phyloP scores from a whole-genome alignment of 331 rosid species.

The Cucumis variabilis region DNA sequence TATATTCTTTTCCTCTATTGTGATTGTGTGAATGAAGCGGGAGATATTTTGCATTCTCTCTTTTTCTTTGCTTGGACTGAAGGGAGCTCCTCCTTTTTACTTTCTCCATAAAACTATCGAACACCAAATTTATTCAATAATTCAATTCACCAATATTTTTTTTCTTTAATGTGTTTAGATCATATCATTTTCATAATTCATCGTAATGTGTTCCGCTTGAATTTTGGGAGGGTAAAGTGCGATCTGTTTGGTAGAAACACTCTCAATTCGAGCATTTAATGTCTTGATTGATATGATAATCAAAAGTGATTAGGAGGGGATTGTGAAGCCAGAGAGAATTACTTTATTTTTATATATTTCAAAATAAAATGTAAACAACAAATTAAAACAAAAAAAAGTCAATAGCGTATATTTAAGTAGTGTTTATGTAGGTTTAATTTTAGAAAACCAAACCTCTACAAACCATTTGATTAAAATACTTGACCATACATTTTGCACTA shows the following conservation, averaged over 20 bases:
- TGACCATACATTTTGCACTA: not conserved
- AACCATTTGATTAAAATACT: not conserved
- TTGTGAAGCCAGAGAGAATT: not conserved
- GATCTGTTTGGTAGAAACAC: not conserved
- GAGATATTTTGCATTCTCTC: constrained; percentile 71
- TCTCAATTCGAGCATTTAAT: not conserved
- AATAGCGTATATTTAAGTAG: too few relatives aligned
- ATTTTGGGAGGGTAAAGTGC: not conserved
- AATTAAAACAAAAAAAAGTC: too few relatives aligned
- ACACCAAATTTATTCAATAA: not conserved
- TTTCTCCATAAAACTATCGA: not conserved
- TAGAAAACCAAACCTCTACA: too few relatives aligned
- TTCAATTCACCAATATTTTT: not conserved
- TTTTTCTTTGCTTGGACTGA: constrained; percentile 98
- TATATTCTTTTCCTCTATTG: constrained; percentile 43
- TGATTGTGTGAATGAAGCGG: constrained; percentile 75
- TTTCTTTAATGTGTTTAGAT: not conserved
- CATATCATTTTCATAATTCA: not conserved
- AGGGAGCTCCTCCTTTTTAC: constrained; percentile 95
- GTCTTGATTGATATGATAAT: not conserved
- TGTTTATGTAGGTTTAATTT: too few relatives aligned
- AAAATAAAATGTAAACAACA: not conserved
- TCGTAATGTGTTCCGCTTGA: not conserved
- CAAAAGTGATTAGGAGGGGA: not conserved
- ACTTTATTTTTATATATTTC: not conserved